Base-by-base conservation (phyloP, 306 rosid species). In the Amphicarpaea edgeworthii region DNA sequence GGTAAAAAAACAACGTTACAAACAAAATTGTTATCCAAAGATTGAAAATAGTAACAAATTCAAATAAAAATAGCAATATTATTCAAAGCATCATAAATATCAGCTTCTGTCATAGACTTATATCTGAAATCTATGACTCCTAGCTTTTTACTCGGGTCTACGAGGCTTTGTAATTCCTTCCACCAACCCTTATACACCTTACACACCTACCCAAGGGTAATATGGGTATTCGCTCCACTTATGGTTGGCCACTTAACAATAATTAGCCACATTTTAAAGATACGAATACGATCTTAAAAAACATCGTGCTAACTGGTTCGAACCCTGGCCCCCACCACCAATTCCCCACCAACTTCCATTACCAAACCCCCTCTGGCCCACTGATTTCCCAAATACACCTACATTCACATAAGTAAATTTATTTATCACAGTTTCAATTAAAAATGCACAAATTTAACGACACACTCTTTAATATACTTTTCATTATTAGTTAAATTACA, bases 331-430 rank as follows among this genome's bases (percentile, higher is more conserved):
- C 69, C 65, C 82, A 50, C 86, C 86, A 73, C 74, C 70, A 68
- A 50, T 59, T 72, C 40, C 34, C 28, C 68, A 80, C 82, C 87
- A 79, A 75, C 87, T 79, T 59, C 37, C 79, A 4, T 41, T 26
- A 76, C 87, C 87, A 80, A 84, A 80, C 78, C 82, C 65, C 65
- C 50, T 0, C 23, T 38, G 4, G 6, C 75, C 77, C 66, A 68
- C 77, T 4, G 3, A 24, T 21, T 50, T 43, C 57, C 28, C 78
- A 53, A 51, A 41, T 49, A 26, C 73, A 50, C 51, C 5, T 49
- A 21, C 26, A 3, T 41, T 63, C 43, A 59, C 51, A 16, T 24
- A 77, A 42, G 14, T 58, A 20, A 34, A 8, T 28, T 14, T 20
- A 7, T 42, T 9, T 20, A 28, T 28, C 3, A 28, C 32, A 28